Conservation (phyloP, 108 stramenopile genomes). For the Pseudonitzschia delicatissima region DNA sequence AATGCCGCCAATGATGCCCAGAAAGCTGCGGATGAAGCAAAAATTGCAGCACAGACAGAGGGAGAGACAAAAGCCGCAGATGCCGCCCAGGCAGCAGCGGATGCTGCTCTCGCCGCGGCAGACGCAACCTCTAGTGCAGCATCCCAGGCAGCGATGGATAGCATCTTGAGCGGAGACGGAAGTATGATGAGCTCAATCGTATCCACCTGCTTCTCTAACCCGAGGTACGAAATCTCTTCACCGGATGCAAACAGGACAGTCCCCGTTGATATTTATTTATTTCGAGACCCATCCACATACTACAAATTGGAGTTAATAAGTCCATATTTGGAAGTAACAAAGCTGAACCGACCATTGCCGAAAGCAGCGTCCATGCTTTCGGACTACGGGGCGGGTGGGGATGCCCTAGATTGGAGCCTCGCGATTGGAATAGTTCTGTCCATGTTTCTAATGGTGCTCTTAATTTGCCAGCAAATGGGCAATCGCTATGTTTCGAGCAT, state of each 20-base stretch:
- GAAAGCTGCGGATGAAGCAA: constrained; percentile 42
- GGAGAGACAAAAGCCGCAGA: constrained; percentile 37
- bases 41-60: constrained; percentile 33
- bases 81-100: constrained; percentile 36
- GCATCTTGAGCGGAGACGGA: constrained; percentile 73
- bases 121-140: constrained; percentile 59
- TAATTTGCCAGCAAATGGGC: constrained; percentile 46
- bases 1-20: constrained; percentile 43
- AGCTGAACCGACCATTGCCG: constrained; percentile 27
- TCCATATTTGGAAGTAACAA: constrained; percentile 56
- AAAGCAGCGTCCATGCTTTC: constrained; percentile 6
- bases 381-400: constrained; percentile 26
- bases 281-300: constrained; percentile 65
- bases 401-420: constrained; percentile 46
- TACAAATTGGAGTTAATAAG: constrained; percentile 66
- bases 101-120: constrained; percentile 69
- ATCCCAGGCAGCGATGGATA: constrained; percentile 44
- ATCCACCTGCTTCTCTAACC: constrained; percentile 62
- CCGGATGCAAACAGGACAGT: constrained; percentile 33
- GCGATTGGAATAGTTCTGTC: constrained; percentile 31
- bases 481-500: constrained; percentile 21
- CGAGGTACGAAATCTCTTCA: constrained; percentile 55
- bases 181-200: constrained; percentile 52
- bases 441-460: constrained; percentile 26
- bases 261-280: constrained; percentile 54